Base-by-base conservation (phyloP, 768 basidiomycete genomes). In the Leccinum longicurvipes region DNA sequence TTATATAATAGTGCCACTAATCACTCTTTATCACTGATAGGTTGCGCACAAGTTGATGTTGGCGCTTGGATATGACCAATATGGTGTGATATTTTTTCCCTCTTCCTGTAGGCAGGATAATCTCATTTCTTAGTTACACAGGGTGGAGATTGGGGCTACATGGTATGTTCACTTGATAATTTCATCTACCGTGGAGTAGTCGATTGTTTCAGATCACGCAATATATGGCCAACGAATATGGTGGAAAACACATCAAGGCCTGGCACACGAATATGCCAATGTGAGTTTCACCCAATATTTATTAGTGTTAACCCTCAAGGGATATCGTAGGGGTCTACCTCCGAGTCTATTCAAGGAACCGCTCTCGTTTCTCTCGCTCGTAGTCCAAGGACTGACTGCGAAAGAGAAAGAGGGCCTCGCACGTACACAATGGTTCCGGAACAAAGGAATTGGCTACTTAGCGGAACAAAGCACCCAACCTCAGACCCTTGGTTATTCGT, bases 401-500 rank as follows among this genome's bases (percentile, higher is more conserved):
- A 52, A 55, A 6, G 75, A 76, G 14, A 63, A 63, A 5, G 63
- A 61, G 1, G 67, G 63, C 1, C 32, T 73, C 2, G 46, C 49
- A 11, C 64, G 67, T 3, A 29, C 61, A 1, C 25, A 34, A 1
- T 60, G 64, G 61, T 68, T 70, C 60, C 29, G 2, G 0, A 10
- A 17, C 5, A 47, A 39, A 17, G 75, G 74, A 4, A 6, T 3
- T 0, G 77, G 74, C 14, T 78, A 78, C 51, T 32, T 48, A 2
- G 8, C 4, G 0, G 54, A 65, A 47, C 77, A 78, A 23, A 25
- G 47, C 19, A 82, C 80, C 1, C 73, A 76, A 54, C 81, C 81
- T 0, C 81, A 82, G 60, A 82, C 81, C 0, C 61, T 82, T 4
- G 83, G 80, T 0, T 85, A 85, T 59, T 58, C 71, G 11, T 68